Conservation (phyloP, 805 yeast species). For the Saccharomycopsis oosterbeekiorum region DNA sequence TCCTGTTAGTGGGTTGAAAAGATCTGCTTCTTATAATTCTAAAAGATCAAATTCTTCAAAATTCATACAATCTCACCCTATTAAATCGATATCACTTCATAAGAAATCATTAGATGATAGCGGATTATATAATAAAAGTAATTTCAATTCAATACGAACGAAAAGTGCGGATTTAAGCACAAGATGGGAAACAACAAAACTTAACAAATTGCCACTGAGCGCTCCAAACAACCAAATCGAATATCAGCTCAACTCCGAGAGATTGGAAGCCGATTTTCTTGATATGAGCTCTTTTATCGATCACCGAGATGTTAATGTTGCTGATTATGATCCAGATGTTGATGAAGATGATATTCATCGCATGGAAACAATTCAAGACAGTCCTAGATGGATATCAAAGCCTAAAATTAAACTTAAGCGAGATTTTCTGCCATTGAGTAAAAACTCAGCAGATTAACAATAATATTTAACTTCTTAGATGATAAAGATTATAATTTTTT, state of each 20-base stretch:
- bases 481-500: too few species aligned
- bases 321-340: neutral
- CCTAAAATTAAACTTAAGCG: neutral
- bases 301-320: neutral
- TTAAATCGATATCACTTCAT: neutral
- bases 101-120: neutral
- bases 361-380: neutral
- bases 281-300: neutral
- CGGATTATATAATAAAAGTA: neutral
- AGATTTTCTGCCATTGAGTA: neutral
- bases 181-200: neutral
- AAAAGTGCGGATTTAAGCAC: neutral
- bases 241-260: neutral
- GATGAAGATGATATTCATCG: neutral
- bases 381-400: neutral
- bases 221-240: neutral
- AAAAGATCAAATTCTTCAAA: neutral
- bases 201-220: neutral
- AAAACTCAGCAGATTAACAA: neutral
- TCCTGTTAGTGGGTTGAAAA: neutral
- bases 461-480: neutral
- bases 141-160: neutral
- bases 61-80: neutral
- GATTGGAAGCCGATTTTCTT: neutral
- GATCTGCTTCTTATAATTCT: neutral